A percentile compares a stretch with the other conserved stretches of the same genome.
Conservation (phyloP, 83 land plant genomes). For the Picea engelmannii region DNA sequence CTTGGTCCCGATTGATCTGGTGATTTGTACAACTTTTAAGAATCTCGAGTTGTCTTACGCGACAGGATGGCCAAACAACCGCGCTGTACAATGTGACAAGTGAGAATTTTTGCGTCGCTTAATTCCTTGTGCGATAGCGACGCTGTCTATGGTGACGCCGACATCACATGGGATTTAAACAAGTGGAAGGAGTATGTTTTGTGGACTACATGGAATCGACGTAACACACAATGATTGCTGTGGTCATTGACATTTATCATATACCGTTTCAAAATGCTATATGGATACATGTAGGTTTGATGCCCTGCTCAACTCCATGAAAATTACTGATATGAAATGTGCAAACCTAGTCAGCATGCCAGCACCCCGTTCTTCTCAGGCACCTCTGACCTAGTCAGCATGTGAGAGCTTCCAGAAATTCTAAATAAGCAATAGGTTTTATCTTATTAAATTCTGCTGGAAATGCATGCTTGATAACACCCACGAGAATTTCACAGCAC, state of each 20-base stretch:
- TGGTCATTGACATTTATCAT: neutral
- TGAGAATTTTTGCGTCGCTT: too few species aligned
- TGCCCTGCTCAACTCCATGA: neutral
- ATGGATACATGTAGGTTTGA: neutral
- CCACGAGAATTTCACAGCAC: constrained; percentile 85
- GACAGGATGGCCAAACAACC: too few species aligned
- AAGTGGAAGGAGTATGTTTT: neutral
- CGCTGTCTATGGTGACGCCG: too few species aligned
- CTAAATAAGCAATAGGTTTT: constrained; percentile 88
- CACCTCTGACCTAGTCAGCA: constrained; percentile 81
- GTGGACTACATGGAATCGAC: neutral
- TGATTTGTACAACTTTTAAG: too few species aligned
- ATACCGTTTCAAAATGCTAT: neutral
- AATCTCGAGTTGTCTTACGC: too few species aligned
- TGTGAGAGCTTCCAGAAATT: constrained; percentile 87
- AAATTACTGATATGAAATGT: neutral
- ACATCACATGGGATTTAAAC: too few species aligned
- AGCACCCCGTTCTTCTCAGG: constrained; percentile 48
- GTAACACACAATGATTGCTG: neutral
- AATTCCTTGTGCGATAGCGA: too few species aligned
- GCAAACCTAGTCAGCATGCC: constrained; percentile 51
- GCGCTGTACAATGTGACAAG: too few species aligned
- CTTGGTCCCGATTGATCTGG: too few species aligned
- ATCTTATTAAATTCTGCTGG: constrained; percentile 95
- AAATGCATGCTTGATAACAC: constrained; percentile 94